Evolutionary conservation across 2,329 filamentous ascomycete genomes (phyloP), one percentile per base, ranked within the genome.

Genomic region (Aphanoascus verrucosus): DNA sequence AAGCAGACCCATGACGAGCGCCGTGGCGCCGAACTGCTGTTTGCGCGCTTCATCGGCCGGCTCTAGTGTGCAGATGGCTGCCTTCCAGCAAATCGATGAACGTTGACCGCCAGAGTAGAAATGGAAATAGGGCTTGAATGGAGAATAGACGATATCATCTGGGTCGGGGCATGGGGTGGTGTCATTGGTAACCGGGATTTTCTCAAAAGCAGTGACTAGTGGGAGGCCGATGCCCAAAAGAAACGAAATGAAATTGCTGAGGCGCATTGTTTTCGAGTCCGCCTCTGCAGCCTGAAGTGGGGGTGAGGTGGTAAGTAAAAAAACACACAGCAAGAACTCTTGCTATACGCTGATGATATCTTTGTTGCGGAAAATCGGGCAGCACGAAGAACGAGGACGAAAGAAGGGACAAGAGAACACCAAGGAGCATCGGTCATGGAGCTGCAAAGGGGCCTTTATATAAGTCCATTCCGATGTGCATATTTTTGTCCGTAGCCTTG

Each of bases 101-200:
- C 42, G 51, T 34, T 45, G 42, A 28, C 32, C 43, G 47, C 41
- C 42, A 20, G 50, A 46, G 35, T 49, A 51, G 42, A 56, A 56
- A 7, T 40, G 4, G 28, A 51, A 56, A 31, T 37, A 56, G 41
- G 55, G 55, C 1, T 23, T 48, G 42, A 56, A 56, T 3, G 55
- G 55, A 11, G 55, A 56, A 62, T 85, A 82, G 43, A 85, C 72
- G 52, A 74, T 75, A 2, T 72, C 77, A 52, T 44, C 38, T 28
- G 38, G 40, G 8, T 52, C 28, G 15, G 49, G 49, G 49, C 49
- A 52, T 20, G 74, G 60, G 0, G 85, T 15, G 11, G 34, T 48
- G 20, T 31, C 44, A 19, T 31, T 49, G n/a, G n/a, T n/a, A n/a
- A n/a, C 20, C 5, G 37, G 35, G 37, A 49, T 47, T 14, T 44